phyloP scores from a whole-genome alignment of 2,329 filamentous ascomycete species.

The Sporothrix dimorphospora region DNA sequence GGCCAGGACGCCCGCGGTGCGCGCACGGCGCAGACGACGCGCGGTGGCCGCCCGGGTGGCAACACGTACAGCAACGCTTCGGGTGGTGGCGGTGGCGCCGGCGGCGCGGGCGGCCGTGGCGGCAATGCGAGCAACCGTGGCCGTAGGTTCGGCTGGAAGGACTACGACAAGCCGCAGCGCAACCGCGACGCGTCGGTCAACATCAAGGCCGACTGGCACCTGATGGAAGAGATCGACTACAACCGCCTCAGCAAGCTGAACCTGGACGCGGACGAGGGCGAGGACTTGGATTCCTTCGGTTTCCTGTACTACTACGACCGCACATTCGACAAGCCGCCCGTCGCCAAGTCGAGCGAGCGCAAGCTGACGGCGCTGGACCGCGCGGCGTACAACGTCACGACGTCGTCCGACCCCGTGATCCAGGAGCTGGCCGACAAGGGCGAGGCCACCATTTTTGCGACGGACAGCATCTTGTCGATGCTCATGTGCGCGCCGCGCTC shows the following conservation, averaged over 20 bases:
- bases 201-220: conserved; percentile 92
- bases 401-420: conserved; percentile 92
- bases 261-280: conserved; percentile 89
- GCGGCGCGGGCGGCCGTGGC: conserved; percentile 71
- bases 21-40: conserved; percentile 63
- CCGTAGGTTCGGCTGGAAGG: conserved; percentile 95
- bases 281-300: conserved; percentile 92
- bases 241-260: conserved; percentile 94
- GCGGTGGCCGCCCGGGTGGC: conserved; percentile 47
- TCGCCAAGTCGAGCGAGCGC: conserved; percentile 78
- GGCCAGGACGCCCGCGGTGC: conserved; percentile 64
- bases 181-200: conserved; percentile 96
- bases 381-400: conserved; percentile 97
- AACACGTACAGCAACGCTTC: not conserved
- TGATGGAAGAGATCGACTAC: conserved; percentile 98
- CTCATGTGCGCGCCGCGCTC: conserved; percentile 97
- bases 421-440: conserved; percentile 96
- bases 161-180: conserved; percentile 96
- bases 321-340: conserved; percentile 88
- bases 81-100: conserved; percentile 55
- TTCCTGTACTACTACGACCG: conserved; percentile 99
- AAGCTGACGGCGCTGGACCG: conserved; percentile 89
- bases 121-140: conserved; percentile 74
- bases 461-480: conserved; percentile 97
- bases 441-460: conserved; percentile 95